phyloP scores from a whole-genome alignment of 2,329 filamentous ascomycete species.

The Diaporthe citri region DNA sequence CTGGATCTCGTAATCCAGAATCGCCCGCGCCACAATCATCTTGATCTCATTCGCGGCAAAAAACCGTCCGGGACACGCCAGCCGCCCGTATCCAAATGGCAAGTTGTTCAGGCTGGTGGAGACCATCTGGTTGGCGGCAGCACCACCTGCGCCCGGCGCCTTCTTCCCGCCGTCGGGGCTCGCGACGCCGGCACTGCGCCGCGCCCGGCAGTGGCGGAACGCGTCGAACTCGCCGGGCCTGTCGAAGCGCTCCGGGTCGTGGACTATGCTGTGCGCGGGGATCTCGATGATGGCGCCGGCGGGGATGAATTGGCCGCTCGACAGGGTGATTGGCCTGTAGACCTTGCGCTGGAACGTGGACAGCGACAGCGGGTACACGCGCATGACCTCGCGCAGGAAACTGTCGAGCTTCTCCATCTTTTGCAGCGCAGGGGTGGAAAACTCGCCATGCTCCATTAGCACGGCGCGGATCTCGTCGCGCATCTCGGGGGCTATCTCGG shows the following conservation, averaged over 20 bases:
- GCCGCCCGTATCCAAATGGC: conserved; percentile 55
- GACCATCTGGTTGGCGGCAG: conserved; percentile 54
- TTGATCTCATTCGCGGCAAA: conserved; percentile 55
- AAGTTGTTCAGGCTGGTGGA: conserved; percentile 50
- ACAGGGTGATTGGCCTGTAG: conserved; percentile 62
- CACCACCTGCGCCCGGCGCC: conserved; percentile 45
- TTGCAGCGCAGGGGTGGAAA: conserved; percentile 46
- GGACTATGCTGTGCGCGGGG: conserved; percentile 52
- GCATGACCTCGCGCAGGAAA: conserved; percentile 50
- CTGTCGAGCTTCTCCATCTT: conserved; percentile 51
- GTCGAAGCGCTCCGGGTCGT: conserved; percentile 53
- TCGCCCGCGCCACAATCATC: conserved; percentile 49
- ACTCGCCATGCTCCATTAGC: conserved; percentile 49
- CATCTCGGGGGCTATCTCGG: conserved; percentile 63
- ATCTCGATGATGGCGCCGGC: conserved; percentile 58
- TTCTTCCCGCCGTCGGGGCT: conserved; percentile 46
- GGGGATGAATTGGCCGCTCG: conserved; percentile 65
- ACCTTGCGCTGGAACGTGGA: conserved; percentile 64
- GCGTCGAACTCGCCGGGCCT: conserved; percentile 54
- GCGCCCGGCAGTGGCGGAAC: conserved; percentile 53
- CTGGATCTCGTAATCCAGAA: conserved; percentile 49
- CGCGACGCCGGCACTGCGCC: conserved; percentile 43
- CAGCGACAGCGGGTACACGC: conserved; percentile 44
- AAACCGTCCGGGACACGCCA: conserved; percentile 55
- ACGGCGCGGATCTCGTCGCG: conserved; percentile 62